Conservation (phyloP, 1,139 yeast genomes). For the Debaryomycetaceae sp. region DNA sequence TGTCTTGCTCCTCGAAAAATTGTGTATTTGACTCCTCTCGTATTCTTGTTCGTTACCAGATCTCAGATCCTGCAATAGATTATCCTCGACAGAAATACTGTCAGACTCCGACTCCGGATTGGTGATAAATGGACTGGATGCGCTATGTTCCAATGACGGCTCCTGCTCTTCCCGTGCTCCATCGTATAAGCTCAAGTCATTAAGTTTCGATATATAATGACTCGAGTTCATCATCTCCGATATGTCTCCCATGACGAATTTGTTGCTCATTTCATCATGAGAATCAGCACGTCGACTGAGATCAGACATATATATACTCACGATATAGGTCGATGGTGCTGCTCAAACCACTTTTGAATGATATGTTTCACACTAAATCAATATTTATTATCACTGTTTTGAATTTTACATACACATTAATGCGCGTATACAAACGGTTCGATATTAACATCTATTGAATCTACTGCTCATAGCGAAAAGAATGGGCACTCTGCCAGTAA, state of each 20-base stretch:
- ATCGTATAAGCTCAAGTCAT: background rate
- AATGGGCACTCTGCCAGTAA: background rate
- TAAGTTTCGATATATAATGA: background rate
- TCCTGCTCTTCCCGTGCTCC: background rate
- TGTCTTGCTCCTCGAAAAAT: background rate
- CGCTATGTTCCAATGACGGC: background rate
- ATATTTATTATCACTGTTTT: background rate
- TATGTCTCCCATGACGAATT: background rate
- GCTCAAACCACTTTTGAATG: background rate
- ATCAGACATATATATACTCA: background rate
- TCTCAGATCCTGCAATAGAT: background rate
- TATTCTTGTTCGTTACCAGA: background rate
- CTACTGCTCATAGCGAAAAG: background rate
- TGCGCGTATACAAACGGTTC: conserved; percentile 2
- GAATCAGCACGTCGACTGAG: background rate
- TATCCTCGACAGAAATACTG: background rate
- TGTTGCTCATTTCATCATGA: background rate
- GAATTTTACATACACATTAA: background rate
- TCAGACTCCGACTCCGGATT: conserved; percentile 15
- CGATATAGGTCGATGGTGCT: background rate
- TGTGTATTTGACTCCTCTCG: background rate
- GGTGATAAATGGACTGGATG: conserved; percentile 32
- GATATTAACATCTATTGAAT: background rate
- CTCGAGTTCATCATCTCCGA: background rate
- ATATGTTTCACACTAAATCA: background rate